A percentile compares a stretch with the other conserved stretches of the same genome.
phyloP scores from a whole-genome alignment of 306 rosid genomes.

The Delonix regia region DNA sequence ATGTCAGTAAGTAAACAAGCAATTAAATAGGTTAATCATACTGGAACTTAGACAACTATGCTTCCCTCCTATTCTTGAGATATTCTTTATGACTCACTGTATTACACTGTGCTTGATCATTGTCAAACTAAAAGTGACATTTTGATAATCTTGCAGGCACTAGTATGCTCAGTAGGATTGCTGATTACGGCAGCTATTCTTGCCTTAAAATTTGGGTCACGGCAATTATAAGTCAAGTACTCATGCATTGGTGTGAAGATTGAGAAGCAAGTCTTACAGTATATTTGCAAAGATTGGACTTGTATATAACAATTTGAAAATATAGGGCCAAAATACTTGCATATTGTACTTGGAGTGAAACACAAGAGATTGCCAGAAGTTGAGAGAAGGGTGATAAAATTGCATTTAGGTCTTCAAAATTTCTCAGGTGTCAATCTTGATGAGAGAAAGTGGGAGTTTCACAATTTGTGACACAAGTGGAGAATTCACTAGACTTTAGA shows the following conservation, averaged over 20 bases:
- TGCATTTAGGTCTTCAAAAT: not conserved
- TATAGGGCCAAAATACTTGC: slow-evolving; percentile 11
- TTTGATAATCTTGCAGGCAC: slow-evolving; percentile 69
- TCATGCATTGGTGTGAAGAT: slow-evolving; percentile 26
- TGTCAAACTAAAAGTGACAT: slow-evolving; percentile 35
- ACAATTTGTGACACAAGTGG: too few relatives aligned
- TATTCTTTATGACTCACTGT: not conserved
- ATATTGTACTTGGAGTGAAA: slow-evolving; percentile 34
- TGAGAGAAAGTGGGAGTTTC: too few relatives aligned
- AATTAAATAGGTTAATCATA: not conserved
- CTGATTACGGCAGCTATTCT: slow-evolving; percentile 51
- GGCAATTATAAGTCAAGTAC: slow-evolving; percentile 21
- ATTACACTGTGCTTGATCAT: slow-evolving; percentile 4
- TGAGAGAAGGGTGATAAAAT: slow-evolving; percentile 29
- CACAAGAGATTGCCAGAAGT: slow-evolving; percentile 32
- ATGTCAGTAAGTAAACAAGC: slow-evolving; percentile 4
- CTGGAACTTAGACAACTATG: slow-evolving; percentile 10
- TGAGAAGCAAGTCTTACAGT: slow-evolving; percentile 34
- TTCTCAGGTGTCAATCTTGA: not conserved
- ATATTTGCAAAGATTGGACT: slow-evolving; percentile 32
- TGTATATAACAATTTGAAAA: slow-evolving; percentile 34
- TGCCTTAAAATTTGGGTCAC: slow-evolving; percentile 45
- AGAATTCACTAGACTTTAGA: too few relatives aligned
- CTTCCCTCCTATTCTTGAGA: not conserved
- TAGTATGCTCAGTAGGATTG: slow-evolving; percentile 56